phyloP scores from a whole-genome alignment of 345 rosid species.

The Salix suchowensis region DNA sequence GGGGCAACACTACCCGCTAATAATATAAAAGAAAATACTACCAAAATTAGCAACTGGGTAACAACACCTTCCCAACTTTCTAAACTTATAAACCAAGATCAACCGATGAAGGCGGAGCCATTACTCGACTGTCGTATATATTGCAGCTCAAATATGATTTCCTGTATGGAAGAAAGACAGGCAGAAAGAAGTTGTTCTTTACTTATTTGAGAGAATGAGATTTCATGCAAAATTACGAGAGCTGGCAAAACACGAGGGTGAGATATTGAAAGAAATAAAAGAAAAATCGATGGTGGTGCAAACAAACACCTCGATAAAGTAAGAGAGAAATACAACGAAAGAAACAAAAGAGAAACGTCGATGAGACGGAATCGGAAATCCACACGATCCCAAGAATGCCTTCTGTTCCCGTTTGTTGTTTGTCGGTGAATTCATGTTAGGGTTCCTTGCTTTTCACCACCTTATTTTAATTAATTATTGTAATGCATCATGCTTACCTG shows the following conservation, averaged over 20 bases:
- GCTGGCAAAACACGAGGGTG: not conserved
- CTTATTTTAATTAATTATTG: not conserved
- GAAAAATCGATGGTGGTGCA: not conserved
- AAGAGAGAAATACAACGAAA: not conserved
- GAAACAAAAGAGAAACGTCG: conserved; percentile 11
- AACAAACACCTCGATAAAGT: not conserved
- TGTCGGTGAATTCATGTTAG: conserved; percentile 4
- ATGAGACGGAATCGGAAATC: conserved; percentile 21
- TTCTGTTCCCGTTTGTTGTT: conserved; percentile 3
- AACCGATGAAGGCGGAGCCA: not conserved
- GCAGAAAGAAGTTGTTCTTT: no score
- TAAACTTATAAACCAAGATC: no score
- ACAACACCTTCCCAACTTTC: not conserved
- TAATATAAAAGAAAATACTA: no score
- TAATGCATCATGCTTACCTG: not conserved
- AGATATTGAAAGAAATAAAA: no score
- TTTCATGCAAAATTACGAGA: no score
- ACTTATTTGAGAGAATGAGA: no score
- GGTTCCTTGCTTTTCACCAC: not conserved
- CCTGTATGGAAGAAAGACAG: no score
- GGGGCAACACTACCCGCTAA: not conserved
- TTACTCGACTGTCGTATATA: no score
- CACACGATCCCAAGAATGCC: conserved; percentile 25
- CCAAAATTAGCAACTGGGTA: not conserved
- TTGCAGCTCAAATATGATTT: no score